These are phyloP conservation scores for Coprinopsis marcescibilis DNA, from an alignment of 768 basidiomycete genomes.

Conservation along the genomic window DNA sequence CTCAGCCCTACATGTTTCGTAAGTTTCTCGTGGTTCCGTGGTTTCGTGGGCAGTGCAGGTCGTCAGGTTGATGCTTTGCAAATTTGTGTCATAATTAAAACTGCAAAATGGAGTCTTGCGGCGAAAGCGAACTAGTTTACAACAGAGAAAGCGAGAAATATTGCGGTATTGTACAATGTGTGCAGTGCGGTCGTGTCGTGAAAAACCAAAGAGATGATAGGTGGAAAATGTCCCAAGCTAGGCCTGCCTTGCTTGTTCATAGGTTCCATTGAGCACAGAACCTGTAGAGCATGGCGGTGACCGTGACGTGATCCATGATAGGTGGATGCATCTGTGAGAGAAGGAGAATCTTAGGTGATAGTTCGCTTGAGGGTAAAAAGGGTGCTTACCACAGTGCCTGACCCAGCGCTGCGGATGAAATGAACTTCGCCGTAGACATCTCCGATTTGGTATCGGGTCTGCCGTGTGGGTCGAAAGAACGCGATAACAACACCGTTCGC, in stretches of 20 bases:
- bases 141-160: conserved; percentile 3
- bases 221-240: neutral
- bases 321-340: conserved; percentile 70
- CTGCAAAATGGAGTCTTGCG: neutral
- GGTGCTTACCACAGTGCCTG: conserved; percentile 70
- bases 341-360: conserved; percentile 7
- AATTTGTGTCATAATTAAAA: conserved; percentile 14
- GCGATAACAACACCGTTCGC: conserved; percentile 64
- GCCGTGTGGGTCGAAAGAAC: conserved; percentile 72
- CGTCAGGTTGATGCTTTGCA: too few species aligned
- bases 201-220: neutral
- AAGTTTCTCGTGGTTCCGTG: too few species aligned
- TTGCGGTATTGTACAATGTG: conserved; percentile 7
- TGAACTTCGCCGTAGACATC: conserved; percentile 85
- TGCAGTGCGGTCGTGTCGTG: neutral
- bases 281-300: conserved; percentile 82
- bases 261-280: conserved; percentile 58
- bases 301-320: conserved; percentile 84
- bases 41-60: too few species aligned
- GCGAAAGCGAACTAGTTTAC: conserved; percentile 6
- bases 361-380: conserved; percentile 13
- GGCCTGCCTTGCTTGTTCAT: conserved; percentile 19
- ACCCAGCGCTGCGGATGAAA: conserved; percentile 72
- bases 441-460: conserved; percentile 77
- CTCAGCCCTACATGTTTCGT: too few species aligned